Conservation (phyloP, 495 filamentous ascomycete species). For the Aspergillus panamensis region DNA sequence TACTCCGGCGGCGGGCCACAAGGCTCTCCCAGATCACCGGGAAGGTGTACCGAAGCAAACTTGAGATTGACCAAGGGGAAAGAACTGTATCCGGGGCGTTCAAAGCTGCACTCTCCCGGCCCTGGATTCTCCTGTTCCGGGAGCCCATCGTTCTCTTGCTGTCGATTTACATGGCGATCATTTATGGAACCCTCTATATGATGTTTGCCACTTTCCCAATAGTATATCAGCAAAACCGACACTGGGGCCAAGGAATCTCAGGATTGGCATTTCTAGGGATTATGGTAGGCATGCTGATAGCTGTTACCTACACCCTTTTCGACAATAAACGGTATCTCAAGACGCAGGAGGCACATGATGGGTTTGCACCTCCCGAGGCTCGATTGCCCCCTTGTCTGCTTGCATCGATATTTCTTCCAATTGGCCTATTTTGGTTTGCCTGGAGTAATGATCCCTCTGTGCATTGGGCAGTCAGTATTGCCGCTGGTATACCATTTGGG, state of each 20-base stretch:
- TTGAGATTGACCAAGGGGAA: constrained; percentile 38
- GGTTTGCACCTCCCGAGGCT: constrained; percentile 31
- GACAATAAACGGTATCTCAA: constrained; percentile 31
- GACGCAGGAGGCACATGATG: constrained; percentile 5
- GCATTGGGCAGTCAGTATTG: constrained; percentile 57
- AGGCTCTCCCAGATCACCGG: constrained; percentile 52
- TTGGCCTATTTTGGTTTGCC: constrained; percentile 52
- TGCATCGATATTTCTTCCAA: constrained; percentile 27
- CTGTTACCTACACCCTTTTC: constrained; percentile 31
- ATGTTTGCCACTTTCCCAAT: constrained; percentile 73
- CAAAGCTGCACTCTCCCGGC: constrained; percentile 40
- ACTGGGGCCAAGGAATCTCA: constrained; percentile 59
- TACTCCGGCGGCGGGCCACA: constrained; percentile 48
- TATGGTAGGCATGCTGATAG: constrained; percentile 64
- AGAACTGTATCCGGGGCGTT: constrained; percentile 35
- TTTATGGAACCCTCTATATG: constrained; percentile 66
- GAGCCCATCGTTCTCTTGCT: constrained; percentile 58
- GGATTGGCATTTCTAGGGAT: constrained; percentile 71
- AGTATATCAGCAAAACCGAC: constrained; percentile 62
- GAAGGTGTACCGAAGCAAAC: constrained; percentile 47
- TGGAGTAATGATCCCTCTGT: constrained; percentile 57
- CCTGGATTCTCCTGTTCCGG: constrained; percentile 53
- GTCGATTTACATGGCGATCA: constrained; percentile 62
- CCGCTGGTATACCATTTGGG: constrained; percentile 57
- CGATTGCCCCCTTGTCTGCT: constrained; percentile 27